phyloP scores from a whole-genome alignment of 75 land plant species.

The Ceratopteris richardii region DNA sequence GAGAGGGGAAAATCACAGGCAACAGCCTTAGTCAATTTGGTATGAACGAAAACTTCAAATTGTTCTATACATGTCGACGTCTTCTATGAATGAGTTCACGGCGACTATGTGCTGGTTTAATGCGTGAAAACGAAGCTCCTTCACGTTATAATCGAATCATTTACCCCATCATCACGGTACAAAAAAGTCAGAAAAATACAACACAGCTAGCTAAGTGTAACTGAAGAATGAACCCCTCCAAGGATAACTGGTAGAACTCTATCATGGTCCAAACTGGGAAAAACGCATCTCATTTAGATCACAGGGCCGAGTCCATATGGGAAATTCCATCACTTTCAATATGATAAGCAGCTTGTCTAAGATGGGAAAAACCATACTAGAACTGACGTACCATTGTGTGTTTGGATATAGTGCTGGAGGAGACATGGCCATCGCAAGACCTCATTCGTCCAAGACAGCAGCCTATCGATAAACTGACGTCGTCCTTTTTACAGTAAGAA shows the following conservation, averaged over 20 bases:
- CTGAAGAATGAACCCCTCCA: background rate
- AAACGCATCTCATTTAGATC: too few relatives aligned
- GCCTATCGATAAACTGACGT: slow-evolving; percentile 26
- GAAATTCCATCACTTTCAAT: too few relatives aligned
- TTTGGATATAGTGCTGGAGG: slow-evolving; percentile 36
- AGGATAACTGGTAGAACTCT: too few relatives aligned
- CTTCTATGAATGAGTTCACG: background rate
- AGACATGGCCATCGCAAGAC: slow-evolving; percentile 55
- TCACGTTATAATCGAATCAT: too few relatives aligned
- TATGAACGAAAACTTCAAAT: background rate
- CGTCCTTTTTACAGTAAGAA: slow-evolving; percentile 31
- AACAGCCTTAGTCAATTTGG: slow-evolving; percentile 9
- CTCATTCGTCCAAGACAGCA: slow-evolving; percentile 12
- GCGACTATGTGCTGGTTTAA: background rate
- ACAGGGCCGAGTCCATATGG: too few relatives aligned
- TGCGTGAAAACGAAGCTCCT: background rate
- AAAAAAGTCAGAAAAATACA: background rate
- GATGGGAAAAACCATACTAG: background rate
- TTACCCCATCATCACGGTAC: too few relatives aligned
- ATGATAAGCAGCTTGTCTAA: too few relatives aligned
- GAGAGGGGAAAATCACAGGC: background rate
- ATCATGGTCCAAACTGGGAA: too few relatives aligned
- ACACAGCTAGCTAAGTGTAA: background rate
- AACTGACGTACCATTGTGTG: too few relatives aligned
- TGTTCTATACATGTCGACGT: background rate